These are phyloP conservation scores for Kuraishia borneana DNA, from an alignment of 805 yeast species.

Conservation along the genomic window DNA sequence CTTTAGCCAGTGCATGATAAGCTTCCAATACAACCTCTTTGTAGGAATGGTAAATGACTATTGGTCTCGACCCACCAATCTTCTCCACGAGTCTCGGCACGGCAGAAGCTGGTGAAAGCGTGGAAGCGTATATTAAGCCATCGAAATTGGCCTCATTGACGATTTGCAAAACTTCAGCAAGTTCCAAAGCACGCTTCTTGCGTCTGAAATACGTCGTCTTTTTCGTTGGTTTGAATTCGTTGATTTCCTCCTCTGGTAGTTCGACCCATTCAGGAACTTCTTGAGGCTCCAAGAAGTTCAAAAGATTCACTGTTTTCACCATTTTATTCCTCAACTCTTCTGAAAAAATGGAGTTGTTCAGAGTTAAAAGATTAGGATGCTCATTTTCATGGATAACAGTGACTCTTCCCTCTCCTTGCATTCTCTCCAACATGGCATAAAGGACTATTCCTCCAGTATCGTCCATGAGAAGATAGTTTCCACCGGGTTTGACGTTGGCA, in stretches of 20 bases:
- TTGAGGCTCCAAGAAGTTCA: constrained; percentile 79
- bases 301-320: constrained; percentile 61
- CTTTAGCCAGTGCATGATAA: constrained; percentile 55
- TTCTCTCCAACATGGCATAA: constrained; percentile 80
- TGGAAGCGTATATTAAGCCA: constrained; percentile 62
- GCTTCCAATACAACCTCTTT: constrained; percentile 73
- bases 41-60: constrained; percentile 71
- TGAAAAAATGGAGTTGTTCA: constrained; percentile 56
- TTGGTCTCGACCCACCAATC: constrained; percentile 77
- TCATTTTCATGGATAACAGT: constrained; percentile 84
- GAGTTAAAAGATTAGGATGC: constrained; percentile 70
- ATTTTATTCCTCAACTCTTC: constrained; percentile 38
- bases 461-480: constrained; percentile 77
- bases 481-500: constrained; percentile 83
- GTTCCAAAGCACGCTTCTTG: constrained; percentile 40
- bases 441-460: constrained; percentile 92
- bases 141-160: constrained; percentile 52
- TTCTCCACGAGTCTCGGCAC: constrained; percentile 51
- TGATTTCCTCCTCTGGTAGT: constrained; percentile 39
- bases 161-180: constrained; percentile 36
- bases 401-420: constrained; percentile 67
- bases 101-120: constrained; percentile 57
- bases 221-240: constrained; percentile 45
- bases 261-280: constrained; percentile 30
- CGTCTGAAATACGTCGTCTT: constrained; percentile 60